These are phyloP conservation scores for Diaporthe ilicicola DNA, from an alignment of 2,329 filamentous ascomycete genomes.

Conservation along the genomic window DNA sequence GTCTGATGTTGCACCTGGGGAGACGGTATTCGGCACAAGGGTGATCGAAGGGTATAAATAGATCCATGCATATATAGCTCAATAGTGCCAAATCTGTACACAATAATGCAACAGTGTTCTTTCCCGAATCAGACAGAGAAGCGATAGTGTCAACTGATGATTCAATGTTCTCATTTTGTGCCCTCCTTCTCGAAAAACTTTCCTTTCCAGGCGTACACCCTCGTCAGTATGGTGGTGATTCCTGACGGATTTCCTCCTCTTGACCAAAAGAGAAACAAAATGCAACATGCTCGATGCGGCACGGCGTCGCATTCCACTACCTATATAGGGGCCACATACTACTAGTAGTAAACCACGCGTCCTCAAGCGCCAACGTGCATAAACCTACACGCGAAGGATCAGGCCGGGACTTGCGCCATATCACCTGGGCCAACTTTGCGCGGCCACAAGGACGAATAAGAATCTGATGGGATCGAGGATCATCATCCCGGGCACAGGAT, in stretches of 20 bases:
- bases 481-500: background rate
- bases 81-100: background rate
- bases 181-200: too few relatives aligned
- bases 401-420: constrained; percentile 1
- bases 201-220: background rate
- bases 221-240: background rate
- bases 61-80: background rate
- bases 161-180: too few relatives aligned
- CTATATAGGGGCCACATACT: background rate
- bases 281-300: background rate
- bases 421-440: background rate
- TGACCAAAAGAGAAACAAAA: background rate
- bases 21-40: background rate
- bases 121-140: background rate
- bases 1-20: background rate
- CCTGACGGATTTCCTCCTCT: background rate
- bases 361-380: constrained; percentile 7
- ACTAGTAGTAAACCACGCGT: constrained; percentile 1
- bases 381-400: background rate
- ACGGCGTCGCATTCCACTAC: constrained; percentile 12
- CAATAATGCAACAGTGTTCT: background rate
- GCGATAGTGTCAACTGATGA: too few relatives aligned
- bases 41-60: background rate
- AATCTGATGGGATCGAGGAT: constrained; percentile 3
- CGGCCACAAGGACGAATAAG: background rate